These are phyloP conservation scores for Coemansia sp. DNA, from an alignment of 192 early-diverging fungal species.

Conservation along the genomic window DNA sequence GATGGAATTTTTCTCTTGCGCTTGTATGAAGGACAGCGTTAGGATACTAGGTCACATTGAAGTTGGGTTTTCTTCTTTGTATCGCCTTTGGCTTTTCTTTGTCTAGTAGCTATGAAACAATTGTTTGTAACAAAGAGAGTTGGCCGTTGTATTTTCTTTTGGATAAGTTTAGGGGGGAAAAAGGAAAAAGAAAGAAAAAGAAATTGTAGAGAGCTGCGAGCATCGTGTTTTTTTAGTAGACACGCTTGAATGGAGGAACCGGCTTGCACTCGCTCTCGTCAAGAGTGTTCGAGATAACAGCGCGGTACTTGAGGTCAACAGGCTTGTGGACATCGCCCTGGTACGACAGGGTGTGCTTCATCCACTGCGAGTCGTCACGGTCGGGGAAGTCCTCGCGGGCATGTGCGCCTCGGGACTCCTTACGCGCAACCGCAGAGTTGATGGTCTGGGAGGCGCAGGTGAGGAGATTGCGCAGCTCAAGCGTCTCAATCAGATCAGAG, in stretches of 20 bases:
- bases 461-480: slow-evolving; percentile 97
- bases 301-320: slow-evolving; percentile 81
- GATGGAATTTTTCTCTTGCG: neutral
- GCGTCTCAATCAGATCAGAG: slow-evolving; percentile 93
- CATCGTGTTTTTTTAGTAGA: slow-evolving; percentile 61
- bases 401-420: slow-evolving; percentile 98
- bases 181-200: neutral
- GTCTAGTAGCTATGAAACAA: neutral
- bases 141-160: neutral
- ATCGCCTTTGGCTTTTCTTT: neutral
- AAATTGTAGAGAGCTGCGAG: neutral
- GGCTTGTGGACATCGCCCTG: slow-evolving; percentile 77
- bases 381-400: slow-evolving; percentile 92
- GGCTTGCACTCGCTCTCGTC: slow-evolving; percentile 92
- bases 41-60: neutral
- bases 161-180: neutral
- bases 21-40: neutral
- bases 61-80: neutral
- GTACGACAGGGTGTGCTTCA: slow-evolving; percentile 98
- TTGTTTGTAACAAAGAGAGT: neutral
- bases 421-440: slow-evolving; percentile 84
- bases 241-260: slow-evolving; percentile 85
- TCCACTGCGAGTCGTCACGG: slow-evolving; percentile 93
- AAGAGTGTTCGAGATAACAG: slow-evolving; percentile 77
- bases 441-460: slow-evolving; percentile 93